phyloP scores from a whole-genome alignment of 2,329 filamentous ascomycete genomes.

The Ampelomyces quisqualis region DNA sequence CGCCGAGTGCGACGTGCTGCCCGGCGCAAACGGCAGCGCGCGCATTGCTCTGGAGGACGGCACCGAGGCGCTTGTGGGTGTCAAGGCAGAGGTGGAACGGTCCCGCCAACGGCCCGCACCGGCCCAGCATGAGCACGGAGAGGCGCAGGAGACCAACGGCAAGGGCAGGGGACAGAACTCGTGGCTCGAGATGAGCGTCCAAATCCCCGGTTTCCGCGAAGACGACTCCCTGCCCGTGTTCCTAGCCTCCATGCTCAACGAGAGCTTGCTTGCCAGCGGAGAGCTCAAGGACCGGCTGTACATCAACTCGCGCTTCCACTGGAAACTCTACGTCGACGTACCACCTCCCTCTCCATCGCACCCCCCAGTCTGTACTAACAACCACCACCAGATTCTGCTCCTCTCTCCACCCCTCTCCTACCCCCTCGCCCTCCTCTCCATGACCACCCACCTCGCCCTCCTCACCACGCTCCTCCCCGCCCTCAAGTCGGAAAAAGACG shows the following conservation, averaged over 20 bases:
- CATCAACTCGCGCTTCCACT: slow-evolving; percentile 92
- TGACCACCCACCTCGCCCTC: slow-evolving; percentile 91
- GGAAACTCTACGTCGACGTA: slow-evolving; percentile 94
- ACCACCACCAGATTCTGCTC: slow-evolving; percentile 69
- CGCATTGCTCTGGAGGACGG: slow-evolving; percentile 93
- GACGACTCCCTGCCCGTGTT: slow-evolving; percentile 90
- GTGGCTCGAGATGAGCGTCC: slow-evolving; percentile 89
- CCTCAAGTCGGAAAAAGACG: slow-evolving; percentile 84
- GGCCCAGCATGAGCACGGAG: slow-evolving; percentile 29
- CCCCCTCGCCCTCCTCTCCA: slow-evolving; percentile 84
- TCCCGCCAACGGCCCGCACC: slow-evolving; percentile 48
- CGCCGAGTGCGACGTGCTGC: slow-evolving; percentile 87
- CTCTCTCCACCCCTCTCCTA: slow-evolving; percentile 93
- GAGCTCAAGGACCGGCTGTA: slow-evolving; percentile 68
- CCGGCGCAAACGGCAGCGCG: slow-evolving; percentile 86
- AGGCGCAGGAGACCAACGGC: slow-evolving; percentile 29
- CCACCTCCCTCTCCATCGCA: slow-evolving; percentile 40
- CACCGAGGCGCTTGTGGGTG: slow-evolving; percentile 91
- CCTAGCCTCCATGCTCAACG: slow-evolving; percentile 80
- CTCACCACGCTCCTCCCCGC: slow-evolving; percentile 81
- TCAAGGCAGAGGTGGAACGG: slow-evolving; percentile 91
- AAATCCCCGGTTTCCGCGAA: slow-evolving; percentile 87
- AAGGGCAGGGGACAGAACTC: slow-evolving; percentile 57
- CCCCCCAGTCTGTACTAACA: too few species aligned
- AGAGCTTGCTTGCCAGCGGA: slow-evolving; percentile 76